These are phyloP conservation scores for Pseudopyrenochaeta lycopersici DNA, from an alignment of 2,329 filamentous ascomycete genomes.

Conservation along the genomic window DNA sequence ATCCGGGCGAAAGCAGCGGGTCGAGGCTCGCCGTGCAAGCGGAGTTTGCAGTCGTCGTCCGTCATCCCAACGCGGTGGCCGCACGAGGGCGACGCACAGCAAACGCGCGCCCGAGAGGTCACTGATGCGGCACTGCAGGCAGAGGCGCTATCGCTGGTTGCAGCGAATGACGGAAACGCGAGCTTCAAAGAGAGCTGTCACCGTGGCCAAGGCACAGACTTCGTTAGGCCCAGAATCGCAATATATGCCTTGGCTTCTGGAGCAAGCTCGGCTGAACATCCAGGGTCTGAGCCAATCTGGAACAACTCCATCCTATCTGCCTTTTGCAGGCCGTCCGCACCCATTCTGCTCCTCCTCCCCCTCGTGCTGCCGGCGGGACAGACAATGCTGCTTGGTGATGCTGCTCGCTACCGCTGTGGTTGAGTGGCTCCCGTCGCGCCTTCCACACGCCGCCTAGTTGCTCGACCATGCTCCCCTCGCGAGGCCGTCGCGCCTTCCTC, in stretches of 20 bases:
- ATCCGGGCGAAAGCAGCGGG: conserved; percentile 39
- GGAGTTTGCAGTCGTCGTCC: conserved; percentile 3
- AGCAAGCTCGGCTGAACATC: conserved; percentile 20
- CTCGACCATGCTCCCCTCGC: conserved; percentile 32
- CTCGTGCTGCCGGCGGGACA: conserved; percentile 22
- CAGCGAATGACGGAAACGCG: conserved; percentile 12
- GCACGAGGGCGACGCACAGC: conserved; percentile 10
- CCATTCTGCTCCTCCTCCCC: conserved; percentile 15
- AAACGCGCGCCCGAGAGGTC: background rate
- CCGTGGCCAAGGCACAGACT: conserved; percentile 20
- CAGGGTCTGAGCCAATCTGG: conserved; percentile 37
- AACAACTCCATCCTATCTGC: conserved; percentile 26
- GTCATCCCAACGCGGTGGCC: conserved; percentile 4
- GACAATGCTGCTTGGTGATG: conserved; percentile 38
- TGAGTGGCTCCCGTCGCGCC: conserved; percentile 30
- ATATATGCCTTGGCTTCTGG: conserved; percentile 33
- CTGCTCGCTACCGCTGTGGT: conserved; percentile 29
- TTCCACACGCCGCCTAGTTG: conserved; percentile 27
- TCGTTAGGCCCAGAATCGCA: conserved; percentile 26
- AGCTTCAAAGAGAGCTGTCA: conserved; percentile 7
- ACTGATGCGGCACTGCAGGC: conserved; percentile 1
- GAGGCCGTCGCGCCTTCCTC: conserved; percentile 25
- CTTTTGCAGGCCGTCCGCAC: conserved; percentile 14
- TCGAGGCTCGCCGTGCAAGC: conserved; percentile 11
- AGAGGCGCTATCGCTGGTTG: conserved; percentile 4